Evolutionary conservation across 2,329 filamentous ascomycete species (phyloP).

Genomic region (Emmonsiellopsis sp.): DNA sequence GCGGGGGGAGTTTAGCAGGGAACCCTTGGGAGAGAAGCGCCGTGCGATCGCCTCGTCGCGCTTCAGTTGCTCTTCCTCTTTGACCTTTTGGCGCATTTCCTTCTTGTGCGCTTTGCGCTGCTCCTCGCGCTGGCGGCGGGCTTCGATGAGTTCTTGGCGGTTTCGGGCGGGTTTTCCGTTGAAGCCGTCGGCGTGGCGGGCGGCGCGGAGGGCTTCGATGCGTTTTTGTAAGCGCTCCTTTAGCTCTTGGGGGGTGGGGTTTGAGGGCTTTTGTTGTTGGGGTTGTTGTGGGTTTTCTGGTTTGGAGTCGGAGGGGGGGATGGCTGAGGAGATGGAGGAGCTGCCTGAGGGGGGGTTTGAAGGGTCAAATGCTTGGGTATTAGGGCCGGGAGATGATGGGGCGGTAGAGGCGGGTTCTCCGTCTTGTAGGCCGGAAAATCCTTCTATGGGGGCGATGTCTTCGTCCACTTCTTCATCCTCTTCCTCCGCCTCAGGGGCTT

Average conservation of each 20-base stretch:
- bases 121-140: conserved; percentile 76
- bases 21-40: conserved; percentile 47
- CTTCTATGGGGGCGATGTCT: conserved; percentile 39
- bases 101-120: conserved; percentile 84
- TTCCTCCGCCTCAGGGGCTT: conserved; percentile 11
- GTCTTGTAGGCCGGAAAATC: conserved; percentile 37
- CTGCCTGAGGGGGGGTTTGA: conserved; percentile 43
- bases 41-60: conserved; percentile 50
- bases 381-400: conserved; percentile 37
- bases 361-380: conserved; percentile 50
- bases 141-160: conserved; percentile 84
- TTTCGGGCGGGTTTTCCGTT: conserved; percentile 76
- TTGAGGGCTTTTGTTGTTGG: conserved; percentile 45
- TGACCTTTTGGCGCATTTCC: conserved; percentile 66
- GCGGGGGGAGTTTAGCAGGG: conserved; percentile 46
- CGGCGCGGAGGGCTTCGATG: conserved; percentile 75
- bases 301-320: conserved; percentile 26
- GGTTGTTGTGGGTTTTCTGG: not conserved
- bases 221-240: conserved; percentile 70
- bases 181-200: conserved; percentile 76
- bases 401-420: conserved; percentile 31
- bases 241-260: conserved; percentile 64
- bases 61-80: conserved; percentile 64
- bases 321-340: conserved; percentile 62
- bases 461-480: conserved; percentile 12